Base-by-base conservation (phyloP, 331 rosid genomes). In the Stylosanthes scabra region DNA sequence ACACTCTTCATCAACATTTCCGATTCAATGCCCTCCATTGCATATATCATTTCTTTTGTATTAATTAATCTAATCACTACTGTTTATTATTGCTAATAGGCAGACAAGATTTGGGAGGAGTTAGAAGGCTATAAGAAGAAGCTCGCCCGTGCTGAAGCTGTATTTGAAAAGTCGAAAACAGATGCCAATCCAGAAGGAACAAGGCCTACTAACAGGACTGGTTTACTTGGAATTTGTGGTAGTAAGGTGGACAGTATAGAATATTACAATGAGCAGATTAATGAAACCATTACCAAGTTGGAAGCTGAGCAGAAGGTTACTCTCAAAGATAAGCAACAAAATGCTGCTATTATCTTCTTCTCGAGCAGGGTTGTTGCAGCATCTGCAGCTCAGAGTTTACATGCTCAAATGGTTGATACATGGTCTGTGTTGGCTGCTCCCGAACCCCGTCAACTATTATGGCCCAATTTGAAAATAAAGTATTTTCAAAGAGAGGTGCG, bases 351-450 rank as follows among this genome's bases (percentile, higher is more conserved):
- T 28, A 79, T 92, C 11, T 90, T 95, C 76, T 92, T 95, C 90
- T 86, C 83, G 3, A 88, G 16, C 79, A 82, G 93, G 78, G 86
- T 77, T 31, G 55, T 65, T 73, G 99, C 99, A 62, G 93, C 97
- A 72, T 80, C 96, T 70, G 99, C 99, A 37, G 85, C 93, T 62
- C 99, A 95, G 91, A 83, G 84, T 61, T 78, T 95, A 41, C 99
- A 92, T 75, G 88, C 99, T 10, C 93, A 85, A 77, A 78, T 82
- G 65, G 91, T 86, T 42, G 87, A 90, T 84, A 67, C 37, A 0
- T 95, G 97, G 97, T 86, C 91, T 1, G 91, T 86, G 20, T 31
- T 60, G 12, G 93, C 70, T 28, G 95, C 99, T 75, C 89, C 97
- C 3, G 93, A 90, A 76, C 92, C 98, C 25, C 68, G 82, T 13